Evolutionary conservation across 371 early-diverging fungal species (phyloP).

Genomic region (Parasitella parasitica): DNA sequence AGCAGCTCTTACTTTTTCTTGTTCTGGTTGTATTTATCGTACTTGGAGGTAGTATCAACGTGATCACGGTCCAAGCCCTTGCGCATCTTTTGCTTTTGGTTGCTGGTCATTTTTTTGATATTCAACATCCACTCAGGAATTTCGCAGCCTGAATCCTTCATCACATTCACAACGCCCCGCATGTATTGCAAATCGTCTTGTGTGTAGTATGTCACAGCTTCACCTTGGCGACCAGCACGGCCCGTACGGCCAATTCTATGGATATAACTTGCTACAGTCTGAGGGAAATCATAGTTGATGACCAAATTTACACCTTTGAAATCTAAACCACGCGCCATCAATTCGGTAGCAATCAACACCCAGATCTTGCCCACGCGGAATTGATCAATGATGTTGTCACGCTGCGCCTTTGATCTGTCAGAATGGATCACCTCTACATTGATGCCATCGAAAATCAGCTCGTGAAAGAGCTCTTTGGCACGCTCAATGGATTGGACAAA

Average conservation of each 20-base stretch:
- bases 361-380: slow-evolving; percentile 91
- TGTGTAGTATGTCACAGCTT: slow-evolving; percentile 89
- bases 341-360: slow-evolving; percentile 96
- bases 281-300: slow-evolving; percentile 97
- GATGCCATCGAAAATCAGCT: slow-evolving; percentile 96
- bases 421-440: slow-evolving; percentile 96
- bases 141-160: slow-evolving; percentile 93
- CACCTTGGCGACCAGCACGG: slow-evolving; percentile 82
- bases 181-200: slow-evolving; percentile 90
- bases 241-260: slow-evolving; percentile 94
- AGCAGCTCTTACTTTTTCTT: slow-evolving; percentile 28
- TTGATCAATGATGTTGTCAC: slow-evolving; percentile 87
- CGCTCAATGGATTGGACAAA: slow-evolving; percentile 97
- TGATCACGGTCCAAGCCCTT: slow-evolving; percentile 30
- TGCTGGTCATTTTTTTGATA: slow-evolving; percentile 69
- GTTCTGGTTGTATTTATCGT: slow-evolving; percentile 24
- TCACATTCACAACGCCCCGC: slow-evolving; percentile 92
- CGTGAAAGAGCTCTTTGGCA: slow-evolving; percentile 91
- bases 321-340: slow-evolving; percentile 96
- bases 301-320: slow-evolving; percentile 91
- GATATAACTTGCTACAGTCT: slow-evolving; percentile 89
- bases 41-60: slow-evolving; percentile 33
- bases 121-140: slow-evolving; percentile 97
- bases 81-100: slow-evolving; percentile 26
- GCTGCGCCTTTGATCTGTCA: slow-evolving; percentile 87